A percentile compares a stretch with the other conserved stretches of the same genome.
These are phyloP conservation scores for Coemansia sp. DNA, from an alignment of 192 early-diverging fungal species.

Conservation along the genomic window DNA sequence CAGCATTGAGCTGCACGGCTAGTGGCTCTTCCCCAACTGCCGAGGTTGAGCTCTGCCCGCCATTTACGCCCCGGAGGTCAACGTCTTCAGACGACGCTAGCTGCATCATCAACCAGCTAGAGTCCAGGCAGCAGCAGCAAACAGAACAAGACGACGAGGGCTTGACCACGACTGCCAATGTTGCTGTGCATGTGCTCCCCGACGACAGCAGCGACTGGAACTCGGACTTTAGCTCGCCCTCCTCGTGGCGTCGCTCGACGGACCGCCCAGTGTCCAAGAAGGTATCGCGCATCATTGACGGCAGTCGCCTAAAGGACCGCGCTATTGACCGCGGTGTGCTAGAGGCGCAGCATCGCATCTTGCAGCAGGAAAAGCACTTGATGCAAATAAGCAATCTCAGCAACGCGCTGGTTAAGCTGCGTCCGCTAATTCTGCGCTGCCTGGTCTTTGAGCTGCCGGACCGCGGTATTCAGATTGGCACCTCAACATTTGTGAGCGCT, in stretches of 20 bases:
- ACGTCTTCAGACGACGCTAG: conserved; percentile 34
- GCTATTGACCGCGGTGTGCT: conserved; percentile 49
- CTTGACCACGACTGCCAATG: conserved; percentile 20
- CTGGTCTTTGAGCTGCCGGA: conserved; percentile 50
- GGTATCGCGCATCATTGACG: conserved; percentile 22
- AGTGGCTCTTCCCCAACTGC: neutral
- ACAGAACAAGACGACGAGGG: conserved; percentile 40
- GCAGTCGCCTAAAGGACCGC: conserved; percentile 44
- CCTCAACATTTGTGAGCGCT: conserved; percentile 36
- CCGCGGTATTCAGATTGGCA: conserved; percentile 44
- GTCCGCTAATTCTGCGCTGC: conserved; percentile 47
- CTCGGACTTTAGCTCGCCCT: conserved; percentile 53
- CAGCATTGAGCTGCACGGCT: neutral
- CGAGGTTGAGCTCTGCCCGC: neutral
- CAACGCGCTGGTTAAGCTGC: conserved; percentile 33
- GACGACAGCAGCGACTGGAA: conserved; percentile 54
- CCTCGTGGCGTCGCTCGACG: conserved; percentile 42
- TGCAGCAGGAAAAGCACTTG: conserved; percentile 47
- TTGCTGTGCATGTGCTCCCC: conserved; percentile 36
- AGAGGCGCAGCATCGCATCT: conserved; percentile 46
- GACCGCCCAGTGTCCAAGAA: conserved; percentile 35
- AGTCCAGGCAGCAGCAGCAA: conserved; percentile 12
- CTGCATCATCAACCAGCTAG: conserved; percentile 21
- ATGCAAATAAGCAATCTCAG: conserved; percentile 46
- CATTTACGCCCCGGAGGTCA: conserved; percentile 24